A percentile compares a stretch with the other conserved stretches of the same genome.
Evolutionary conservation across 2,329 filamentous ascomycete species (phyloP).

Genomic region (Keithomyces neogunnii): DNA sequence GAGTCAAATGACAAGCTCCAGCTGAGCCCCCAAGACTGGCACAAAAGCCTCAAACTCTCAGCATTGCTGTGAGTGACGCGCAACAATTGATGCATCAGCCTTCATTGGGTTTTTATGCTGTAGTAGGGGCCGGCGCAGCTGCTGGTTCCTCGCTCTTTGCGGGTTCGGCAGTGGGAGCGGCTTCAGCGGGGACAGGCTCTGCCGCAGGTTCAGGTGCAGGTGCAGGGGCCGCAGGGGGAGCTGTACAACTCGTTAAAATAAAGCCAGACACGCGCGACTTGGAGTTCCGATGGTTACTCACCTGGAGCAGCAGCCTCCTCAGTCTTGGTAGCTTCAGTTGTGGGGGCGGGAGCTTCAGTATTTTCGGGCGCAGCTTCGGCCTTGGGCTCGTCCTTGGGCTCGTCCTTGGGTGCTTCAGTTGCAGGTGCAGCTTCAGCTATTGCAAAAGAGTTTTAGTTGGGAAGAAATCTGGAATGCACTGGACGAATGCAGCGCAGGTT

Average conservation of each 20-base stretch:
- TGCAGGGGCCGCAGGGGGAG: constrained; percentile 1
- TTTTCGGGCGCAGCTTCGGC: neutral
- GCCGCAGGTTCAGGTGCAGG: neutral
- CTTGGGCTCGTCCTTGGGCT: constrained; percentile 2
- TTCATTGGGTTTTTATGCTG: neutral
- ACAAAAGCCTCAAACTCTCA: neutral
- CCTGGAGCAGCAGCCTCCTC: constrained; percentile 4
- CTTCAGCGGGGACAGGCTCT: neutral
- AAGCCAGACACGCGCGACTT: too few relatives aligned
- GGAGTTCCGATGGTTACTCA: neutral
- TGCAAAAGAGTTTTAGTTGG: neutral
- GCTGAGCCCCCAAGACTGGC: neutral
- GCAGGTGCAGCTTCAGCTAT: constrained; percentile 17
- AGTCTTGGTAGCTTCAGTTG: constrained; percentile 1
- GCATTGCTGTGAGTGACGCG: neutral
- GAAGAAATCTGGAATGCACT: neutral
- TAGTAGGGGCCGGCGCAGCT: constrained; percentile 7
- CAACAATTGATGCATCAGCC: neutral
- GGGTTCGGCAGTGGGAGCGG: constrained; percentile 12
- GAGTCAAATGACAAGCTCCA: neutral
- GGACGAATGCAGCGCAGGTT: neutral
- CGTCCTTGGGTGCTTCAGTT: constrained; percentile 4
- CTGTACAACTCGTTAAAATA: constrained; percentile 1
- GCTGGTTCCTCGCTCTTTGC: constrained; percentile 19
- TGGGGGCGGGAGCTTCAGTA: constrained; percentile 1